Evolutionary conservation across 192 early-diverging fungal genomes (phyloP).

Genomic region (Thamnidium elegans): DNA sequence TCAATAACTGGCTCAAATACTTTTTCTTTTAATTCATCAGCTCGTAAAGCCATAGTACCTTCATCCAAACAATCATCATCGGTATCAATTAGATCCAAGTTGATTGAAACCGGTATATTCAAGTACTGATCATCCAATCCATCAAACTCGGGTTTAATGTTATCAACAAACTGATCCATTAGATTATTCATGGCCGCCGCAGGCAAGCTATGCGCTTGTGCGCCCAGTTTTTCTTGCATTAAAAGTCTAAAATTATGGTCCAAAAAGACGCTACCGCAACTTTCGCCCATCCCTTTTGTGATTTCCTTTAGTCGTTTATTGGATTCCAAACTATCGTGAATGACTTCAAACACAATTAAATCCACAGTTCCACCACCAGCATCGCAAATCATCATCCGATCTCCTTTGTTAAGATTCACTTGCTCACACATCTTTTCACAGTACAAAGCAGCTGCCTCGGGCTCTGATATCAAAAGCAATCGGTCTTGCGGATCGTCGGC

Average conservation of each 20-base stretch:
- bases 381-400: slow-evolving; percentile 51
- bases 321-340: slow-evolving; percentile 12
- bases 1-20: slow-evolving; percentile 37
- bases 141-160: slow-evolving; percentile 50
- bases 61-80: slow-evolving; percentile 40
- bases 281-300: slow-evolving; percentile 46
- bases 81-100: slow-evolving; percentile 31
- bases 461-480: slow-evolving; percentile 43
- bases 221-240: slow-evolving; percentile 39
- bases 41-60: slow-evolving; percentile 37
- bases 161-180: slow-evolving; percentile 44
- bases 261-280: slow-evolving; percentile 46
- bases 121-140: slow-evolving; percentile 45
- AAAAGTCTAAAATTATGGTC: slow-evolving; percentile 41
- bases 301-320: slow-evolving; percentile 39
- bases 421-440: slow-evolving; percentile 46
- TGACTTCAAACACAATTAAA: slow-evolving; percentile 51
- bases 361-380: slow-evolving; percentile 54
- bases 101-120: slow-evolving; percentile 38
- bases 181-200: slow-evolving; percentile 4
- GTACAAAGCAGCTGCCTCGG: slow-evolving; percentile 47
- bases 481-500: slow-evolving; percentile 37
- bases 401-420: slow-evolving; percentile 36
- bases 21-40: slow-evolving; percentile 37
- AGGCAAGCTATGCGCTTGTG: slow-evolving; percentile 14